Conservation (phyloP, 352 stramenopile genomes). For the Phytophthora colocasiae region DNA sequence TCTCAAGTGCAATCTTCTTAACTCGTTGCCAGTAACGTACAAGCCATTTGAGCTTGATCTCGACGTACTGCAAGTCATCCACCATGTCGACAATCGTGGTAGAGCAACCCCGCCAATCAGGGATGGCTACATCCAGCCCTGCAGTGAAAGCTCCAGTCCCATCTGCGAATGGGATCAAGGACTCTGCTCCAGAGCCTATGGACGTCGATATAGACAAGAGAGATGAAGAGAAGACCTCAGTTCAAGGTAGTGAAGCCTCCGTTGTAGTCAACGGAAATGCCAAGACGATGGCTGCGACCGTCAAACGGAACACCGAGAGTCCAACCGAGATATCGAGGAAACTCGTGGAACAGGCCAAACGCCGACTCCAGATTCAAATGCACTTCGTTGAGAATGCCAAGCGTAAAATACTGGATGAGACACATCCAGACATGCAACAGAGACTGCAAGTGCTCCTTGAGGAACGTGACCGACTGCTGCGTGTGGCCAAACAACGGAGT, state of each 20-base stretch:
- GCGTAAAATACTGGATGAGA: constrained; percentile 67
- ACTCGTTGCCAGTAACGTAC: constrained; percentile 4
- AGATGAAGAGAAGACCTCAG: constrained; percentile 7
- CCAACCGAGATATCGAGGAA: constrained; percentile 38
- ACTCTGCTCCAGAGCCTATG: constrained; percentile 16
- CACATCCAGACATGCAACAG: constrained; percentile 69
- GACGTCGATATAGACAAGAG: constrained; percentile 25
- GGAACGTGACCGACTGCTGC: constrained; percentile 59
- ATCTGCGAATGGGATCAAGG: constrained; percentile 20
- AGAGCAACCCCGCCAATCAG: constrained; percentile 33
- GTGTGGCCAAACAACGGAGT: constrained; percentile 47
- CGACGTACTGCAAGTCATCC: background rate
- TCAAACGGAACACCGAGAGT: constrained; percentile 23
- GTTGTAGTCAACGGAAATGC: constrained; percentile 23
- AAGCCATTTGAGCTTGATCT: background rate
- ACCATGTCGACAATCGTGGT: constrained; percentile 43
- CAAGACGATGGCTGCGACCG: constrained; percentile 6
- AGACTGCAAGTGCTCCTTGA: constrained; percentile 49
- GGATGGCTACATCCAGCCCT: constrained; percentile 35
- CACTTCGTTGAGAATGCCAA: constrained; percentile 73
- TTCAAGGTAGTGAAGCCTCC: constrained; percentile 1
- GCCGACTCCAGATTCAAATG: constrained; percentile 69
- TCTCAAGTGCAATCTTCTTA: constrained; percentile 8
- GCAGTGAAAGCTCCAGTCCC: constrained; percentile 15
- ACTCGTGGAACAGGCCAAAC: constrained; percentile 41